Base-by-base conservation (phyloP, 495 filamentous ascomycete species). In the Aspergillus carlsbadensis region DNA sequence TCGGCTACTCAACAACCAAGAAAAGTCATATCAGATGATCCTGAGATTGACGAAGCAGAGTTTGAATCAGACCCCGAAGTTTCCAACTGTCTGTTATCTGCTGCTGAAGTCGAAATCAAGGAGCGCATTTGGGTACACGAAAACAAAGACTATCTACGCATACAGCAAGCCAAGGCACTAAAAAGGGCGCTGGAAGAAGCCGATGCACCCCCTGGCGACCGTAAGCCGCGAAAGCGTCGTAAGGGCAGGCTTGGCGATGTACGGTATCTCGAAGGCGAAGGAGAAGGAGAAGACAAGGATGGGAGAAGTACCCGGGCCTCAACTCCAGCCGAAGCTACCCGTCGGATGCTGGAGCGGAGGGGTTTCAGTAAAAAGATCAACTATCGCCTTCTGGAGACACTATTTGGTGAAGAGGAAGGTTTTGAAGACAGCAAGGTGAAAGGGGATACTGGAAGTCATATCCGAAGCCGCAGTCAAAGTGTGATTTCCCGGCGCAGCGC, bases 81-180 rank as follows among this genome's bases (percentile, higher is more conserved):
- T 20, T 66, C 73, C 50, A 83, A 86, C 59, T 96, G 91, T 70
- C 67, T 88, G 37, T 81, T 97, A n/a, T 75, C 77, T 0, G 78
- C 82, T 6, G 76, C 76, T 2, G 93, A 98, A 70, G 77, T 84
- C 2, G 78, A 79, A 5, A 78, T 92, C 59, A 96, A 96, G 65
- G 91, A 96, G 68, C 78, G 80, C 41, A 89, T 98, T 50, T 98
- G 94, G 94, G 81, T 91, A n/a, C 88, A 92, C 56, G 84, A 90
- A 60, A 97, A 98, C 70, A 88, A 90, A 63, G 89, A 93, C 50
- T 98, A 89, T 72, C 78, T 98, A 35, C 87, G 92, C 5, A 79
- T 83, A 20, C 83, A 92, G 68, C 90, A 96, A 67, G 82, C 85
- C 44, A 93, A 91, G 69, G 76, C 81, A 4, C 82, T 91, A 34